Percentiles rank a stretch among this genome's conserved stretches.
Evolutionary conservation across 2,329 filamentous ascomycete genomes (phyloP).

Genomic region (Nothophaeocryptopus gaeumannii): DNA sequence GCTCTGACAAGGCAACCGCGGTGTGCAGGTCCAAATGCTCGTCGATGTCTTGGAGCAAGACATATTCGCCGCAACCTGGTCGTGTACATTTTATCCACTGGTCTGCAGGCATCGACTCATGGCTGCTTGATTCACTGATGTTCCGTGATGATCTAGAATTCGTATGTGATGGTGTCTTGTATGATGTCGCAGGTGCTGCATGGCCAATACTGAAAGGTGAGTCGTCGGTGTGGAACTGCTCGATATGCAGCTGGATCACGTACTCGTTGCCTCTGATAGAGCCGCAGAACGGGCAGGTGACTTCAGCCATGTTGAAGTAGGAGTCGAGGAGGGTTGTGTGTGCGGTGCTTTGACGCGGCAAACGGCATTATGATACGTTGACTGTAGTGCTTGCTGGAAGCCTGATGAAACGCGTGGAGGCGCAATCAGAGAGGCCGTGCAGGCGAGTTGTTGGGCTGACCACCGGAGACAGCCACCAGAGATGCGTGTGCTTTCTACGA

Average conservation of each 20-base stretch:
- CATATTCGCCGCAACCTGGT: constrained; percentile 42
- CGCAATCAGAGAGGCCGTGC: neutral
- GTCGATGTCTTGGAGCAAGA: constrained; percentile 43
- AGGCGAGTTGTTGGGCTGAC: too few relatives aligned
- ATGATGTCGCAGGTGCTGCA: neutral
- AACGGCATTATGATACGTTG: constrained; percentile 5
- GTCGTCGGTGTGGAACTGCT: constrained; percentile 33
- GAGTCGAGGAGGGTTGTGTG: constrained; percentile 1
- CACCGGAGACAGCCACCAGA: too few relatives aligned
- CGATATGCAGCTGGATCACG: constrained; percentile 33
- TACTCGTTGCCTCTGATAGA: constrained; percentile 26
- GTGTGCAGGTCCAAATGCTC: constrained; percentile 47
- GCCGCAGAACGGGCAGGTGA: constrained; percentile 32
- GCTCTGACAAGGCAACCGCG: constrained; percentile 35
- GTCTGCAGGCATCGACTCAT: constrained; percentile 18
- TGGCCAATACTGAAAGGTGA: constrained; percentile 24
- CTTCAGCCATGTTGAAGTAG: constrained; percentile 23
- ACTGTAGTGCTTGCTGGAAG: neutral
- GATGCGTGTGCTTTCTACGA: too few relatives aligned
- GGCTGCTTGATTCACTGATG: neutral
- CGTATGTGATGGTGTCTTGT: neutral
- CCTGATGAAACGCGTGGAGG: neutral
- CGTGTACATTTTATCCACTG: constrained; percentile 42
- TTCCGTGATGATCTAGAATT: too few relatives aligned
- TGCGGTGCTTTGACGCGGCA: constrained; percentile 1